phyloP scores from a whole-genome alignment of 257 asterid genomes.

The Solanum bulbocastanum region DNA sequence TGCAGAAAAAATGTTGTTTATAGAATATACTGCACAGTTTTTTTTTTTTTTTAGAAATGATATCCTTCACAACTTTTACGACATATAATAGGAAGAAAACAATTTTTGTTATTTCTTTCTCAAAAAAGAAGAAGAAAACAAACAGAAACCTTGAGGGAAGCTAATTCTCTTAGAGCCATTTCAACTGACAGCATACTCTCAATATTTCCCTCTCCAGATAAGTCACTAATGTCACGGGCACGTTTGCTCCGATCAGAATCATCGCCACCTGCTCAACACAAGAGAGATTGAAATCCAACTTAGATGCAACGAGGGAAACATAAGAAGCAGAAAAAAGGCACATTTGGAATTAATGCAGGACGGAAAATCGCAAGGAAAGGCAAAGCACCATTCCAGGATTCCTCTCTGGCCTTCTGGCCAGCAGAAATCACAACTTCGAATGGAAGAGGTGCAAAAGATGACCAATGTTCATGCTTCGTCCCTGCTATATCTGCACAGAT shows the following conservation, averaged over 20 bases:
- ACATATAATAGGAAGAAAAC: background rate
- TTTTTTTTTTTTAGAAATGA: background rate
- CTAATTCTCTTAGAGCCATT: slow-evolving; percentile 95
- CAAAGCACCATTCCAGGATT: slow-evolving; percentile 69
- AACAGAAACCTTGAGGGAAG: slow-evolving; percentile 75
- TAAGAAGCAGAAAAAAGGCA: background rate
- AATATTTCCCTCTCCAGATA: slow-evolving; percentile 96
- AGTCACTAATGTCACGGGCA: slow-evolving; percentile 70
- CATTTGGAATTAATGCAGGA: background rate
- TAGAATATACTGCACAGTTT: background rate
- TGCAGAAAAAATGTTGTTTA: slow-evolving; percentile 10
- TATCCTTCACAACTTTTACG: background rate
- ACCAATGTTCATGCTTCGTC: slow-evolving; percentile 84
- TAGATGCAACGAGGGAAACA: slow-evolving; percentile 4
- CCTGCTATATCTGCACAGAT: slow-evolving; percentile 83
- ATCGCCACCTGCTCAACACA: slow-evolving; percentile 32
- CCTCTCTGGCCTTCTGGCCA: slow-evolving; percentile 94
- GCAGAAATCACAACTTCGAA: slow-evolving; percentile 93
- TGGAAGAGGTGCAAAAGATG: slow-evolving; percentile 97
- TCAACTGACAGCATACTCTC: slow-evolving; percentile 99
- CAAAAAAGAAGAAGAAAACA: background rate
- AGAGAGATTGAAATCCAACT: slow-evolving; percentile 12
- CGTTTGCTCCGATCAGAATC: slow-evolving; percentile 33
- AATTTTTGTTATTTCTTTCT: too few relatives aligned
- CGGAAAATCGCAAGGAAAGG: slow-evolving; percentile 6